Evolutionary conservation across 2,329 filamentous ascomycete species (phyloP).

Genomic region (Aspergillus flavus): DNA sequence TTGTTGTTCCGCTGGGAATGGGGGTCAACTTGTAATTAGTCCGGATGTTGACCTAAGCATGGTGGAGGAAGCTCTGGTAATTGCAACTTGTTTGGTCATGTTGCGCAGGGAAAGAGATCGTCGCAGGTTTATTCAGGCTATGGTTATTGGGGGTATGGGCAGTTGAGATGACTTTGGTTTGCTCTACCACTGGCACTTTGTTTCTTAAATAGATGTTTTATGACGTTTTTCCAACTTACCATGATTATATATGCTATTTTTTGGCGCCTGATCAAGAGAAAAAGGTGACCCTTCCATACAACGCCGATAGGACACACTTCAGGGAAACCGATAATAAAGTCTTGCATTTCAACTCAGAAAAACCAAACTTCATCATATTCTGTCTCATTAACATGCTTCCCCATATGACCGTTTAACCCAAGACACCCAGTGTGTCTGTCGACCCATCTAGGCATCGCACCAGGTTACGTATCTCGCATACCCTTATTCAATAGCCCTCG

Average conservation of each 20-base stretch:
- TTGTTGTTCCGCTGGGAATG: not conserved
- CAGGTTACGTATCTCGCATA: no score
- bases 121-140: constrained; percentile 55
- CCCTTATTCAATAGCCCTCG: no score
- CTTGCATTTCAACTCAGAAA: not conserved
- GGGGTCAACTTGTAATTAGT: not conserved
- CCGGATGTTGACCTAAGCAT: not conserved
- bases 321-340: not conserved
- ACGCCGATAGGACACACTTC: not conserved
- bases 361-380: not conserved
- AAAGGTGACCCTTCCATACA: not conserved
- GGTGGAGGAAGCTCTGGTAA: constrained; percentile 53
- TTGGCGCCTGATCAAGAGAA: no score
- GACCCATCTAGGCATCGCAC: no score
- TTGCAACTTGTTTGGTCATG: constrained; percentile 63
- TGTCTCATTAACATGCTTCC: no score
- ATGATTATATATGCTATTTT: not conserved
- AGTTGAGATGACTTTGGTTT: not conserved
- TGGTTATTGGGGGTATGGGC: constrained; percentile 38
- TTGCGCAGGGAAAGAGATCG: constrained; percentile 68
- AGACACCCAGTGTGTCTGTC: no score
- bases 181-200: not conserved
- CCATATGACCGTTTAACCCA: no score
- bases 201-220: not conserved
- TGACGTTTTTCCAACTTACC: not conserved